phyloP scores from a whole-genome alignment of 768 basidiomycete species.

The Termitomyces sp. region DNA sequence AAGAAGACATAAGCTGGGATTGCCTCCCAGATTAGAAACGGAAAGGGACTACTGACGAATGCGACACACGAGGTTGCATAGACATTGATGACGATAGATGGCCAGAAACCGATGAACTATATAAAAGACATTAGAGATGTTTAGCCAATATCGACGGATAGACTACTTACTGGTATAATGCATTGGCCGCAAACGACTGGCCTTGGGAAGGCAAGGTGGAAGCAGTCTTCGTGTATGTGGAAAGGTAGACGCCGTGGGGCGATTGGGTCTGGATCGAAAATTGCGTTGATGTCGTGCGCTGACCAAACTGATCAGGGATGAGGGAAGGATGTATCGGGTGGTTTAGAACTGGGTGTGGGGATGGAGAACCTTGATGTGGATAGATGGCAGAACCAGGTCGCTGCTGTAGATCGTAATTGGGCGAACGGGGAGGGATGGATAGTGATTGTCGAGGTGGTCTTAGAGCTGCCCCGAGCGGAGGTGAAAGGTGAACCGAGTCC shows the following conservation, averaged over 20 bases:
- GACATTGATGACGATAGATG: constrained; percentile 24
- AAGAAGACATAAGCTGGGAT: background rate
- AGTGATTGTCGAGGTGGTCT: constrained; percentile 16
- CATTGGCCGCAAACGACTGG: constrained; percentile 30
- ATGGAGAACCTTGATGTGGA: background rate
- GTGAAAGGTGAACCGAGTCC: background rate
- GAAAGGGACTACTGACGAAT: constrained; percentile 10
- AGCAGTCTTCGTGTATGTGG: constrained; percentile 31
- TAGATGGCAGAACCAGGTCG: constrained; percentile 8
- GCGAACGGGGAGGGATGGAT: constrained; percentile 9
- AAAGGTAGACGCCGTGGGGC: constrained; percentile 33
- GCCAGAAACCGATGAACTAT: constrained; percentile 50
- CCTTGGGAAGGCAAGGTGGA: constrained; percentile 15
- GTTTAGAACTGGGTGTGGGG: background rate
- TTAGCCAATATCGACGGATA: background rate
- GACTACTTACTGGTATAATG: constrained; percentile 52
- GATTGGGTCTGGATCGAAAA: constrained; percentile 3
- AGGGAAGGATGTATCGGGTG: background rate
- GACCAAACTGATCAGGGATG: background rate
- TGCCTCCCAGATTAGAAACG: background rate
- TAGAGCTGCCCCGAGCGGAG: background rate
- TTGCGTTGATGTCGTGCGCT: constrained; percentile 5
- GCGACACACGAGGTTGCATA: constrained; percentile 9
- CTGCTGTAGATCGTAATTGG: constrained; percentile 6
- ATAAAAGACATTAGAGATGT: background rate